Conservation (phyloP, 441 rosid genomes). For the Pelargonium myrrhifolium region DNA sequence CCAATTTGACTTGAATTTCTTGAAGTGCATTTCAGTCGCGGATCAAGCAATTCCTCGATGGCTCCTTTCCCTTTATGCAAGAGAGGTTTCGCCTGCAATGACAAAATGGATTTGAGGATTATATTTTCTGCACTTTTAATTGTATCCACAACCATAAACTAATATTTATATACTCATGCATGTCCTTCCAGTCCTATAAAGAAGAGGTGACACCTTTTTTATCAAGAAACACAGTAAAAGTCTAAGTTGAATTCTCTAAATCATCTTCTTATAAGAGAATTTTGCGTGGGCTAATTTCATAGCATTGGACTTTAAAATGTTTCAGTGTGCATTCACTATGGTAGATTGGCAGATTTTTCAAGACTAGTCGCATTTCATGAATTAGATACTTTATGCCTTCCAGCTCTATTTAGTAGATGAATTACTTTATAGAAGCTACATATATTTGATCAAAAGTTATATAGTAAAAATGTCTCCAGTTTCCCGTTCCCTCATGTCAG, state of each 20-base stretch:
- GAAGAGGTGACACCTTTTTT: too few relatives aligned
- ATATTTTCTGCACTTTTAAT: background rate
- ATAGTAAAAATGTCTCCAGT: background rate
- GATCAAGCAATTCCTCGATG: slow-evolving; percentile 67
- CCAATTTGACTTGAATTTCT: slow-evolving; percentile 47
- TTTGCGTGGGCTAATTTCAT: too few relatives aligned
- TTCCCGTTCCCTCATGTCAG: background rate
- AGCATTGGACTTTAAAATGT: background rate
- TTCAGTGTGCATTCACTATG: background rate
- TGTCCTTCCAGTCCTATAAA: background rate
- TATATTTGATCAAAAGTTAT: background rate
- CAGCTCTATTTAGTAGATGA: background rate
- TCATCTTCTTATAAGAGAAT: too few relatives aligned
- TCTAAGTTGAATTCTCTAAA: too few relatives aligned
- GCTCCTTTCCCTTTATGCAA: slow-evolving; percentile 64
- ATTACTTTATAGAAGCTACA: background rate
- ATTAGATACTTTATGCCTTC: background rate
- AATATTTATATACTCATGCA: background rate
- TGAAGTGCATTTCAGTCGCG: slow-evolving; percentile 34
- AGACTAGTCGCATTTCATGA: too few relatives aligned
- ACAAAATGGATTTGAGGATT: background rate
- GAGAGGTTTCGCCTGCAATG: slow-evolving; percentile 77
- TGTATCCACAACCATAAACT: background rate
- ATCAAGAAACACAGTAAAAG: too few relatives aligned
- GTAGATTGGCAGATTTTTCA: background rate